These are phyloP conservation scores for Penicillium salamii DNA, from an alignment of 495 filamentous ascomycete species.

Conservation along the genomic window DNA sequence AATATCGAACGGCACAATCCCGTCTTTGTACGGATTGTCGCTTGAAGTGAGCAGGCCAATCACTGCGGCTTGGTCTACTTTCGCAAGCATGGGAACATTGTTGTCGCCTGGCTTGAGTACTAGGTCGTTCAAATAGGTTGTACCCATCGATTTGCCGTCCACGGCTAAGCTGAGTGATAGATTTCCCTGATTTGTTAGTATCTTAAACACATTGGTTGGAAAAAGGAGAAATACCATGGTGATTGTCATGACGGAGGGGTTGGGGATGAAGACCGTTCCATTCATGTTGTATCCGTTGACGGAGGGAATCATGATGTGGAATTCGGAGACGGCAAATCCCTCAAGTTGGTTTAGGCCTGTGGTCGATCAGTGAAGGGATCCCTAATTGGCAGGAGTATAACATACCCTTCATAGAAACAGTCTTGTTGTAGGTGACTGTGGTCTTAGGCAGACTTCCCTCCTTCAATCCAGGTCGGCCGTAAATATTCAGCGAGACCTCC, in stretches of 20 bases:
- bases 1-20: constrained; percentile 59
- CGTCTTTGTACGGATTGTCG: constrained; percentile 46
- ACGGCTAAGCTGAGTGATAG: constrained; percentile 59
- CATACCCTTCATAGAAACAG: constrained; percentile 55
- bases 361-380: neutral
- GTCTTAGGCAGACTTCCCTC: constrained; percentile 47
- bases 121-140: constrained; percentile 54
- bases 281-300: constrained; percentile 59
- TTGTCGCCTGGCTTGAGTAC: constrained; percentile 60
- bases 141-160: constrained; percentile 50
- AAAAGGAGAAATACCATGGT: constrained; percentile 47
- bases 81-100: constrained; percentile 51
- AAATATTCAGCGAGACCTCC: constrained; percentile 56
- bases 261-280: constrained; percentile 64
- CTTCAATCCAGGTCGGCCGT: constrained; percentile 54
- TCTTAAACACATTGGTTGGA: neutral
- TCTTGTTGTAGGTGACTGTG: constrained; percentile 54
- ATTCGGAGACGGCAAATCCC: constrained; percentile 55
- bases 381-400: neutral
- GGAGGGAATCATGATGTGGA: constrained; percentile 41
- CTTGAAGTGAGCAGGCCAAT: constrained; percentile 32
- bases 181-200: constrained; percentile 53
- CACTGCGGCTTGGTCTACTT: constrained; percentile 49
- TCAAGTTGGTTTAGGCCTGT: constrained; percentile 57
- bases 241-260: constrained; percentile 63